Evolutionary conservation across 2,329 filamentous ascomycete species (phyloP), one percentile per base, ranked within the genome.

Genomic region (Elsinoe australis): DNA sequence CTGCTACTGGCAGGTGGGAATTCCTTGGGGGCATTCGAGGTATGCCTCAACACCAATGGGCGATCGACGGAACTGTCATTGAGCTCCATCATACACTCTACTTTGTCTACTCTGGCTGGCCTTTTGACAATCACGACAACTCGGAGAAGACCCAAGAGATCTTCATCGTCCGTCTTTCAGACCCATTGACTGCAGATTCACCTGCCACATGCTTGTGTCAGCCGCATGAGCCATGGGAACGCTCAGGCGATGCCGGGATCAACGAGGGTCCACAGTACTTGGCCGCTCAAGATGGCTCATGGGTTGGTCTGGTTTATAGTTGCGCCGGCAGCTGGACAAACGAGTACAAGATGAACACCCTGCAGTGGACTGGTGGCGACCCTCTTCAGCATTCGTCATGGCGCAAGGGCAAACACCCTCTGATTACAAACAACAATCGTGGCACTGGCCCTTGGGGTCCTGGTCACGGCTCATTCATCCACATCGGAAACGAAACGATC

Each of bases 71-170:
- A 17, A 72, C 69, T 0, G 65, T 71, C 9, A 62, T 71, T 41
- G 58, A 62, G 7, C 57, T 72, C 2, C 53, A 65, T 22, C 59
- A 59, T 5, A 52, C 53, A 19, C 56, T 68, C 48, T 68, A 66
- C 53, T 70, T 71, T 48, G 63, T 67, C 10, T 72, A 72, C 53
- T 71, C 67, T 0, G 70, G 69, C 44, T 72, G 70, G 70, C 69
- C 70, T 2, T 55, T 64, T 2, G 60, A 61, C 14, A 61, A 61
- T 3, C 50, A 54, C 2, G 51, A 59, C 26, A 55, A 62, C 21
- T 54, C 51, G 4, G 69, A 71, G 49, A 56, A 58, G 9, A 60
- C 61, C 1, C 70, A 72, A 48, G 65, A 71, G 53, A 57, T 72
- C 14, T 72, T 64, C 59, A 69, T 72, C 48, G 57, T 67, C 12